A percentile compares a stretch with the other conserved stretches of the same genome.
phyloP scores from a whole-genome alignment of 2,329 filamentous ascomycete species.

The Stemphylium beticola region DNA sequence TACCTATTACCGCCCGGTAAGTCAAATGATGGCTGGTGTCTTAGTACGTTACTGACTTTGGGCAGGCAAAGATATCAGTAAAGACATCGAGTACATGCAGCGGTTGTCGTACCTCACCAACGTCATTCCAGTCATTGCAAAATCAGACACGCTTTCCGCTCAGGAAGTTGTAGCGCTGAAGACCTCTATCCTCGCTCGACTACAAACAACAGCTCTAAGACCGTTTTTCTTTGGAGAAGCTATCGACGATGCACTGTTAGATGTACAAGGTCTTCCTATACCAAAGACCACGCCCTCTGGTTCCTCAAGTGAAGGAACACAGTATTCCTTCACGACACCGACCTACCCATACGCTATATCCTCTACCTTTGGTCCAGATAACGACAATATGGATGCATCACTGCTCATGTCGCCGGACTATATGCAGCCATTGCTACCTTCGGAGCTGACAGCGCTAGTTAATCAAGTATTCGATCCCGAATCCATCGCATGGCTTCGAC shows the following conservation, averaged over 20 bases:
- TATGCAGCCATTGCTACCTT: slow-evolving; percentile 76
- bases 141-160: slow-evolving; percentile 70
- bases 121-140: slow-evolving; percentile 81
- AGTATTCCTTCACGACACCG: slow-evolving; percentile 39
- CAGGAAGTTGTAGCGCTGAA: slow-evolving; percentile 67
- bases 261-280: slow-evolving; percentile 41
- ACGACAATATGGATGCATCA: slow-evolving; percentile 89
- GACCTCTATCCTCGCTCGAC: slow-evolving; percentile 61
- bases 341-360: slow-evolving; percentile 76
- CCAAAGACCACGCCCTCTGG: slow-evolving; percentile 1
- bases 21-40: slow-evolving; percentile 24
- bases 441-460: slow-evolving; percentile 75
- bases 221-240: slow-evolving; percentile 69
- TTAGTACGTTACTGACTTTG: slow-evolving; percentile 27
- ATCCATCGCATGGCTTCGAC: slow-evolving; percentile 79
- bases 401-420: slow-evolving; percentile 93
- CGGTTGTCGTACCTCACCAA: slow-evolving; percentile 77
- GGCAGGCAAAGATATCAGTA: slow-evolving; percentile 50
- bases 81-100: slow-evolving; percentile 74
- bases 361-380: slow-evolving; percentile 71
- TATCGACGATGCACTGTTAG: slow-evolving; percentile 44
- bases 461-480: slow-evolving; percentile 76
- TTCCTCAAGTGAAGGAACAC: slow-evolving; percentile 19
- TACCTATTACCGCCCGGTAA: slow-evolving; percentile 79
- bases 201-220: slow-evolving; percentile 64